Percentiles rank a stretch among this genome's conserved stretches.
phyloP scores from a whole-genome alignment of 1,284 basidiomycete species.

The Rhodotorula sp. region DNA sequence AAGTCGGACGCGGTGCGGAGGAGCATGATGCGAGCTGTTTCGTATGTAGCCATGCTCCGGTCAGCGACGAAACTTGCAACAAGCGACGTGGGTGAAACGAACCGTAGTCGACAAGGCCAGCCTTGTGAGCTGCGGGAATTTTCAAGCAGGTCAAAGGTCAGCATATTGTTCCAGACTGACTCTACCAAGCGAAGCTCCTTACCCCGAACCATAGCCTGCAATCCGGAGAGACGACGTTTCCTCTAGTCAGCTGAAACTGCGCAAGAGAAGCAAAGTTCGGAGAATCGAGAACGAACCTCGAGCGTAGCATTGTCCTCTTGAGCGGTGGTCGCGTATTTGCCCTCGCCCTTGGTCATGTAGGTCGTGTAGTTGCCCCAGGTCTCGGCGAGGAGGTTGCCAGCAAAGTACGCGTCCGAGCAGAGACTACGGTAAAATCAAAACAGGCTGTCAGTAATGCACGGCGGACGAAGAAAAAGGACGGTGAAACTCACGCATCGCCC shows the following conservation, averaged over 20 bases:
- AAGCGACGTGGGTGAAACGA: background rate
- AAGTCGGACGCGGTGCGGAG: conserved; percentile 56
- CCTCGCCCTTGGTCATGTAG: conserved; percentile 50
- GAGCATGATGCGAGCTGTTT: conserved; percentile 51
- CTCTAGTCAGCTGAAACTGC: too few relatives aligned
- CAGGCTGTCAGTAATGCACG: too few relatives aligned
- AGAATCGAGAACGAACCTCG: conserved; percentile 36
- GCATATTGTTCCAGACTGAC: background rate
- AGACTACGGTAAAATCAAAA: too few relatives aligned
- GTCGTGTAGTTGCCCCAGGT: conserved; percentile 54
- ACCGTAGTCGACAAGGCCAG: conserved; percentile 53
- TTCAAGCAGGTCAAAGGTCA: background rate
- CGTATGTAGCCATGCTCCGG: background rate
- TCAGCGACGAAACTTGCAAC: background rate
- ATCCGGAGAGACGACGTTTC: too few relatives aligned
- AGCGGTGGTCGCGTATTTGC: conserved; percentile 54
- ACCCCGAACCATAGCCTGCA: conserved; percentile 50
- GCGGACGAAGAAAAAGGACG: too few relatives aligned
- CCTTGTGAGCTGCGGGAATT: conserved; percentile 34
- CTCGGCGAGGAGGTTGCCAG: conserved; percentile 52
- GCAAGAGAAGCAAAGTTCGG: too few relatives aligned
- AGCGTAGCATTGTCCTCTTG: conserved; percentile 58
- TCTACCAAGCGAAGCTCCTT: background rate
- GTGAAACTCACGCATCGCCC: conserved; percentile 20
- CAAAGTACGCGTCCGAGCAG: conserved; percentile 55